Evolutionary conservation across 441 rosid species (phyloP).

Genomic region (Populus hybrid): DNA sequence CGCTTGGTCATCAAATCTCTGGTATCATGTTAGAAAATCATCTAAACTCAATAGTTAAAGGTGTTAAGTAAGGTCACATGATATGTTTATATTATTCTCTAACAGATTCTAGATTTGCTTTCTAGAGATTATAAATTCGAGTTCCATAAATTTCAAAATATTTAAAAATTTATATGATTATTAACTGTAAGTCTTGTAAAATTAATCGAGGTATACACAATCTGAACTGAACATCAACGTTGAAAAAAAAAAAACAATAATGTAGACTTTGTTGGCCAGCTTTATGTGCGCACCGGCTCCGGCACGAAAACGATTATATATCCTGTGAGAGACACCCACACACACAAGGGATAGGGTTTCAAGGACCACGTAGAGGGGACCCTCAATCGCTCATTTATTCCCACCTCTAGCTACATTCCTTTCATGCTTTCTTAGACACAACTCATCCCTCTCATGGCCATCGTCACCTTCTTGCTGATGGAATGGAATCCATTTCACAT

Average conservation of each 20-base stretch:
- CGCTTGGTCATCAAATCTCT: no score
- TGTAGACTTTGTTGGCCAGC: neutral
- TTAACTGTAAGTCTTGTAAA: fast-evolving
- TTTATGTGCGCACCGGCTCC: neutral
- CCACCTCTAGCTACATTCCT: neutral
- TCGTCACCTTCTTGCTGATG: neutral
- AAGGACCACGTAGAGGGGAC: neutral
- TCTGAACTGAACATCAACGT: no score
- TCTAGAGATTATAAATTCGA: no score
- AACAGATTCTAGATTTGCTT: no score
- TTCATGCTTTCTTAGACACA: neutral
- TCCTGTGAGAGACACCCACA: neutral
- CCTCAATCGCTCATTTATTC: neutral
- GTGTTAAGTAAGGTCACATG: no score
- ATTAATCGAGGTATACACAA: fast-evolving
- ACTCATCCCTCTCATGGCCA: neutral
- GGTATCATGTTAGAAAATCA: no score
- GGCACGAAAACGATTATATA: neutral
- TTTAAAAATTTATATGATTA: fast-evolving
- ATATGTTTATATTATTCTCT: no score
- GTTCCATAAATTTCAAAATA: fast-evolving
- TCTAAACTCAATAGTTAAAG: no score
- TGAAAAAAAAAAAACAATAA: no score
- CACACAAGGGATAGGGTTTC: neutral
- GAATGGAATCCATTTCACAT: neutral